Percentiles rank a stretch among this genome's conserved stretches.
These are phyloP conservation scores for Reticulascus tulasneorum DNA, from an alignment of 2,329 filamentous ascomycete genomes.

Conservation along the genomic window DNA sequence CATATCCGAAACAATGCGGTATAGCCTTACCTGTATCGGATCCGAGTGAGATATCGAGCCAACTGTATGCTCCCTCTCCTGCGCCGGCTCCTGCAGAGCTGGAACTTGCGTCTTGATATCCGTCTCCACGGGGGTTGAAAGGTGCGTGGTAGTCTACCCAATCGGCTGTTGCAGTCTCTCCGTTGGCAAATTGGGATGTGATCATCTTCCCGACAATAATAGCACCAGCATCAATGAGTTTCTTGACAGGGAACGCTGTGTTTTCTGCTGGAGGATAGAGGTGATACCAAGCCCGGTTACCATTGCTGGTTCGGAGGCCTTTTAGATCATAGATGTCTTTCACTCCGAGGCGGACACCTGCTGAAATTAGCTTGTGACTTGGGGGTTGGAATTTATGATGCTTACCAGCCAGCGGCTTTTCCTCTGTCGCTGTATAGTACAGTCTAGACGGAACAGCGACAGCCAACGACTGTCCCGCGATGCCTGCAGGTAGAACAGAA, in stretches of 20 bases:
- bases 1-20: no score
- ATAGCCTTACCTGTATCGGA: conserved; percentile 14
- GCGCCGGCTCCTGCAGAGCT: conserved; percentile 37
- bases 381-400: no score
- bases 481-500: conserved; percentile 7
- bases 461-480: conserved; percentile 10
- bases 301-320: conserved; percentile 51
- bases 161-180: conserved; percentile 43
- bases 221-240: conserved; percentile 56
- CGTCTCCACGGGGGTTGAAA: conserved; percentile 43
- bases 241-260: conserved; percentile 50
- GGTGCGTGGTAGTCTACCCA: conserved; percentile 38
- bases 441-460: conserved; percentile 52
- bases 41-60: conserved; percentile 19
- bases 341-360: conserved; percentile 47
- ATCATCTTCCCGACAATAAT: conserved; percentile 45
- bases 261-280: conserved; percentile 44
- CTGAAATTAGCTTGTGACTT: no score
- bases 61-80: conserved; percentile 14
- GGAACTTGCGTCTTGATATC: conserved; percentile 40
- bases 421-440: conserved; percentile 43
- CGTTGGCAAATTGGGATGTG: conserved; percentile 42
- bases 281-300: conserved; percentile 56
- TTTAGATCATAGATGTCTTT: conserved; percentile 56
- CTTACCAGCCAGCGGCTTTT: conserved; percentile 53